Conservation (phyloP, 2,329 filamentous ascomycete genomes). For the Pestalotiopsis sp. region DNA sequence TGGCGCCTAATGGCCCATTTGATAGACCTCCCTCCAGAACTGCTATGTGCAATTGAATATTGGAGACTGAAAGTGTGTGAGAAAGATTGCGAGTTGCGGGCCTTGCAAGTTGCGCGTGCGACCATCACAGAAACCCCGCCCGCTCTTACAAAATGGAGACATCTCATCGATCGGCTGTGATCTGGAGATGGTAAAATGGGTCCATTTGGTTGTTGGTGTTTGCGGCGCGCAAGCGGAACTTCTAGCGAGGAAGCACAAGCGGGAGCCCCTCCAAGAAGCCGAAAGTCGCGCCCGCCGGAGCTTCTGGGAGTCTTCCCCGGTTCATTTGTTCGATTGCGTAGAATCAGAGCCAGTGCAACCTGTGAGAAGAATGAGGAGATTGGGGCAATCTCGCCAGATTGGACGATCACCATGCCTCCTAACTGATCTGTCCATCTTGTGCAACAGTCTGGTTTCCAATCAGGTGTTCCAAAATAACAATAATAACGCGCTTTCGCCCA, state of each 20-base stretch:
- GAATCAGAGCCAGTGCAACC: neutral
- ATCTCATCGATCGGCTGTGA: neutral
- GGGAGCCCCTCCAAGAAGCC: neutral
- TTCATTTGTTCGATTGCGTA: neutral
- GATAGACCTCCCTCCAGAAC: neutral
- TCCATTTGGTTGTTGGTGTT: neutral
- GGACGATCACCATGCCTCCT: neutral
- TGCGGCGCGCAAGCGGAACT: neutral
- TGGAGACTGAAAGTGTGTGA: too few species aligned
- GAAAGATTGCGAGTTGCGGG: too few species aligned
- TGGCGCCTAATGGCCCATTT: neutral
- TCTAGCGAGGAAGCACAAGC: neutral
- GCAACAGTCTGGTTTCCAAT: neutral
- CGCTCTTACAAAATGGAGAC: neutral
- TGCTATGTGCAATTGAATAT: too few species aligned
- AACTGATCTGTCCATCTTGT: neutral
- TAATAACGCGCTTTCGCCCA: neutral
- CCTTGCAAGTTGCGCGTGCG: too few species aligned
- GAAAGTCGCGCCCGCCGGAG: neutral
- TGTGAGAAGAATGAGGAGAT: neutral
- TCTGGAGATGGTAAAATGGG: neutral
- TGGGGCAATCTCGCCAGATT: neutral
- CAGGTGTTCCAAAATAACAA: neutral
- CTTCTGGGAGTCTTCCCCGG: neutral
- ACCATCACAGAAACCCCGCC: neutral